Conservation (phyloP, 768 basidiomycete species). For the Lentinula aciculospora region DNA sequence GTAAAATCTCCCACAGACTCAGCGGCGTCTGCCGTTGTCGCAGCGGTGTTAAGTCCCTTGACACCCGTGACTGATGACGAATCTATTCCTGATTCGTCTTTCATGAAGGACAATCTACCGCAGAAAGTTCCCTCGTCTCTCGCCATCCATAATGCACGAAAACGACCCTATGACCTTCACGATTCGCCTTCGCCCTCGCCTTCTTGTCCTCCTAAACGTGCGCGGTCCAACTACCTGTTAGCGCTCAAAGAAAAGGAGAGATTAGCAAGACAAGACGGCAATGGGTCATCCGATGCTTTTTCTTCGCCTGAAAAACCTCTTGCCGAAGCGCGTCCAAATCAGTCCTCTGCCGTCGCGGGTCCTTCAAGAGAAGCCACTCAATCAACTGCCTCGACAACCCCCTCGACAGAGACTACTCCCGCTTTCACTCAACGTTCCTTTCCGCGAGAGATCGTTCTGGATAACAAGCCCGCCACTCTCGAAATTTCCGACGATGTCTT, state of each 20-base stretch:
- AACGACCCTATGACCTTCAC: not conserved
- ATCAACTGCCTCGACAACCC: not conserved
- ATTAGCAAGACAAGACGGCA: not conserved
- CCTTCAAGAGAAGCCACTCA: not conserved
- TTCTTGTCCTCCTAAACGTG: not conserved
- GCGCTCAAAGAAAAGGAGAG: not conserved
- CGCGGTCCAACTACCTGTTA: not conserved
- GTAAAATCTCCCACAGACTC: conserved; percentile 2
- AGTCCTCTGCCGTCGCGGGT: not conserved
- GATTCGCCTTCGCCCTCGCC: not conserved
- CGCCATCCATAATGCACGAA: not conserved
- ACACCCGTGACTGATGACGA: conserved; percentile 8
- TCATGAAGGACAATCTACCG: not conserved
- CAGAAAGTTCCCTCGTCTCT: not conserved
- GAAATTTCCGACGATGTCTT: conserved; percentile 5
- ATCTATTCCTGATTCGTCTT: conserved; percentile 3
- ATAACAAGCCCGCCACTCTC: not conserved
- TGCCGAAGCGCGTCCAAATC: not conserved
- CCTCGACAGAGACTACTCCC: not conserved
- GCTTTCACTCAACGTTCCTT: conserved; percentile 3
- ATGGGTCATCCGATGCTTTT: not conserved
- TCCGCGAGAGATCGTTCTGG: not conserved
- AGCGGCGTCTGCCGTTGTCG: not conserved
- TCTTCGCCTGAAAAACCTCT: not conserved
- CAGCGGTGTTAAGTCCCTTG: not conserved